Conservation (phyloP, 352 stramenopile genomes). For the Phytophthora macrochlamydospora region DNA sequence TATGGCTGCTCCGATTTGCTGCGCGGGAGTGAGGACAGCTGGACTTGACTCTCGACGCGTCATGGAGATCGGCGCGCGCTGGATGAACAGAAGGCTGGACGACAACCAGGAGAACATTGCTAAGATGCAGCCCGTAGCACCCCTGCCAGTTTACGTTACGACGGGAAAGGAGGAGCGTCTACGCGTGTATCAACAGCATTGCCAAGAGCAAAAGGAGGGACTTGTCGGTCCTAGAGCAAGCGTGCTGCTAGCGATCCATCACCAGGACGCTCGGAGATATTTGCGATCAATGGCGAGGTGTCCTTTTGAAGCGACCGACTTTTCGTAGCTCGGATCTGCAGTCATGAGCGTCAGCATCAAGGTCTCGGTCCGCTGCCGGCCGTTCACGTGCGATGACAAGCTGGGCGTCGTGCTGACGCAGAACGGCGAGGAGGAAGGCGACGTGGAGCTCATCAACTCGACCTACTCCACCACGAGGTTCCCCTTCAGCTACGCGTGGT, state of each 20-base stretch:
- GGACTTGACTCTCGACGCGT: conserved; percentile 7
- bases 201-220: too few species aligned
- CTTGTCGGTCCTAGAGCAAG: too few species aligned
- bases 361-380: conserved; percentile 85
- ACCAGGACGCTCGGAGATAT: too few species aligned
- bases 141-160: too few species aligned
- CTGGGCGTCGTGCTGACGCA: conserved; percentile 93
- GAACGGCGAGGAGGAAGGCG: conserved; percentile 91
- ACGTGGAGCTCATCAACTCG: conserved; percentile 93
- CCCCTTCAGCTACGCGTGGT: conserved; percentile 93
- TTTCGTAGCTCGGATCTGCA: neutral
- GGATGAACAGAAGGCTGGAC: too few species aligned
- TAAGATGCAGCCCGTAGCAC: too few species aligned
- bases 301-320: too few species aligned
- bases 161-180: too few species aligned
- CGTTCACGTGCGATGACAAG: conserved; percentile 91
- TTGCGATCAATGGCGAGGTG: too few species aligned
- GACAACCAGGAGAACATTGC: too few species aligned
- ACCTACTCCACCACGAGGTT: conserved; percentile 93
- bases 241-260: too few species aligned
- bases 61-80: neutral
- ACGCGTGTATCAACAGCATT: too few species aligned
- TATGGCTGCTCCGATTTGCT: neutral
- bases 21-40: neutral
- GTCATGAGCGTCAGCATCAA: conserved; percentile 91